phyloP scores from a whole-genome alignment of 176 grass and related monocot genomes.

The Puya raimondii region DNA sequence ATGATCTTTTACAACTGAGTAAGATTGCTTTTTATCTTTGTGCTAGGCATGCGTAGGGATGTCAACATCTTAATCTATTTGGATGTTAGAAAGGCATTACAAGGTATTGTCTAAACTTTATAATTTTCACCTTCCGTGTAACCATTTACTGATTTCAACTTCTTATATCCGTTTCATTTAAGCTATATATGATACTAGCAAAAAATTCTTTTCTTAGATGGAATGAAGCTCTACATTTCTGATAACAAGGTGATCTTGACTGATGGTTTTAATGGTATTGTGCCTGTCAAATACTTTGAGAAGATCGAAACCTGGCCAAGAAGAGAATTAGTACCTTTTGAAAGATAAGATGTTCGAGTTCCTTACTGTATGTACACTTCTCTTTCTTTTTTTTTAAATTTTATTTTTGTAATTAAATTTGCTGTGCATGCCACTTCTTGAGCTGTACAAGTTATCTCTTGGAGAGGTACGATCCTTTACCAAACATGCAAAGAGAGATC shows the following conservation, averaged over 20 bases:
- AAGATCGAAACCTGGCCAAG: conserved; percentile 78
- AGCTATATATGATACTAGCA: conserved; percentile 3
- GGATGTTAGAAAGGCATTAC: conserved; percentile 57
- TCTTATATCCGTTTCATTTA: neutral
- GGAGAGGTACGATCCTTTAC: too few relatives aligned
- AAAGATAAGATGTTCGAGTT: conserved; percentile 2
- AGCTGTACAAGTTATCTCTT: too few relatives aligned
- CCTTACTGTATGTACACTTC: too few relatives aligned
- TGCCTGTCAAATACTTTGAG: conserved; percentile 66
- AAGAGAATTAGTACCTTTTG: conserved; percentile 32
- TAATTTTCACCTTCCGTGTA: neutral
- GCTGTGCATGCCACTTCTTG: too few relatives aligned
- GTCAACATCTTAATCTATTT: conserved; percentile 84
- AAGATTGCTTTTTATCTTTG: too few relatives aligned
- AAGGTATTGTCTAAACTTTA: conserved; percentile 32
- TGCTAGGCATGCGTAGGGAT: conserved; percentile 39
- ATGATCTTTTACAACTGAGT: too few relatives aligned
- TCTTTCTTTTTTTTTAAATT: too few relatives aligned
- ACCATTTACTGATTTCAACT: neutral
- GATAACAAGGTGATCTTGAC: conserved; percentile 83
- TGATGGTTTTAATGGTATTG: conserved; percentile 49
- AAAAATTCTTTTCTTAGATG: conserved; percentile 30
- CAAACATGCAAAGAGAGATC: too few relatives aligned
- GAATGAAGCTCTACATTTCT: conserved; percentile 72
- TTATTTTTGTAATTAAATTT: too few relatives aligned